Conservation (phyloP, 164 flowering plant species). For the Cinnamomum micranthum region DNA sequence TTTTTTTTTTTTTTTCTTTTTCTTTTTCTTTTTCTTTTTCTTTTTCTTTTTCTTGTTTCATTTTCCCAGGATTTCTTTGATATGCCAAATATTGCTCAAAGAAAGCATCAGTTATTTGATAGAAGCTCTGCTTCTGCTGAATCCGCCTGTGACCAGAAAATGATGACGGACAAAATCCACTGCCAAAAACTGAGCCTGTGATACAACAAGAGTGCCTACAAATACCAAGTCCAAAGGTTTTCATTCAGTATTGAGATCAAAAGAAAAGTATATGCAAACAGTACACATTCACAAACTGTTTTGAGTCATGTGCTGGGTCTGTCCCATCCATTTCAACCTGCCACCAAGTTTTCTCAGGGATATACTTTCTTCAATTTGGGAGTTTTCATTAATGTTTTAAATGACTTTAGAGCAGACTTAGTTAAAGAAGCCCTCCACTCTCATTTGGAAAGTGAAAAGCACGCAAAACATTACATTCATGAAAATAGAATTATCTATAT, state of each 20-base stretch:
- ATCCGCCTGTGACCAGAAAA: constrained; percentile 17
- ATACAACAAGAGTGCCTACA: constrained; percentile 28
- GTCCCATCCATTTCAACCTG: no score
- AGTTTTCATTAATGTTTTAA: no score
- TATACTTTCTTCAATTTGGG: no score
- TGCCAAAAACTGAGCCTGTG: constrained; percentile 20
- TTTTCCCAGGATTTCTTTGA: background rate
- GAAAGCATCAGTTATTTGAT: constrained; percentile 20
- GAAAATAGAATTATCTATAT: no score
- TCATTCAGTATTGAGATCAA: background rate
- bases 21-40: background rate
- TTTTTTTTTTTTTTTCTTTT: background rate
- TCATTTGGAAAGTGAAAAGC: no score
- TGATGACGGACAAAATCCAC: constrained; percentile 16
- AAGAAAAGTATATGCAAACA: background rate
- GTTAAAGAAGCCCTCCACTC: no score
- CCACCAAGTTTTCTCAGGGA: no score
- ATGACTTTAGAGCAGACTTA: no score
- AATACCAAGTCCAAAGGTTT: background rate
- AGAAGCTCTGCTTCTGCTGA: constrained; percentile 13
- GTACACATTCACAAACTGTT: no score
- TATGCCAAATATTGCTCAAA: constrained; percentile 13
- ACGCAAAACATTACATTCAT: no score
- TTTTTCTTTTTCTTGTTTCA: no score
- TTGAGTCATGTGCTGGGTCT: no score